Conservation (phyloP, 106 monocot genomes). For the Platanthera zijinensis region DNA sequence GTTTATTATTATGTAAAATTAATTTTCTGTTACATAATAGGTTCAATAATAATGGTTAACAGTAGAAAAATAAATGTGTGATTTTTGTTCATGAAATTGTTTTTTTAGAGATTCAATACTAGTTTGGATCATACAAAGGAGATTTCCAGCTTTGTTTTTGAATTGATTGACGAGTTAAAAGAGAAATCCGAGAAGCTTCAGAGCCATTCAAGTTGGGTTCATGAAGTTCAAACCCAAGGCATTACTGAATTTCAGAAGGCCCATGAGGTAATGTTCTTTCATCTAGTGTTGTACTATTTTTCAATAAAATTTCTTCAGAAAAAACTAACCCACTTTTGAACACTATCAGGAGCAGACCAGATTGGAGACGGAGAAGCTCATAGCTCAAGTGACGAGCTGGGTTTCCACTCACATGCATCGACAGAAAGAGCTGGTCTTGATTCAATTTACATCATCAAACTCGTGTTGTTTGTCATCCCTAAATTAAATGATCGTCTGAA, state of each 20-base stretch:
- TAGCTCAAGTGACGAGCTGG: slow-evolving; percentile 50
- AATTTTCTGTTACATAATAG: neutral
- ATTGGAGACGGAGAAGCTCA: slow-evolving; percentile 62
- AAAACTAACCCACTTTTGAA: slow-evolving; percentile 9
- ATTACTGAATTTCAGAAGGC: slow-evolving; percentile 65
- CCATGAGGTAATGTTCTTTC: slow-evolving; percentile 49
- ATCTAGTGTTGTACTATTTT: neutral
- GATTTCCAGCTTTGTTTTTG: slow-evolving; percentile 47
- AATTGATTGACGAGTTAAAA: slow-evolving; percentile 42
- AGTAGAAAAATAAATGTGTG: neutral
- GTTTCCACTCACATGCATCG: slow-evolving; percentile 56
- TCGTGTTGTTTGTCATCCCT: neutral
- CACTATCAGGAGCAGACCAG: slow-evolving; percentile 66
- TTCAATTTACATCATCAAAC: neutral
- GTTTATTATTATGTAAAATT: neutral
- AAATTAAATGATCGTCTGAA: neutral
- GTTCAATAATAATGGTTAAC: neutral
- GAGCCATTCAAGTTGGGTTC: slow-evolving; percentile 29
- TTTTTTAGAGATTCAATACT: slow-evolving; percentile 46
- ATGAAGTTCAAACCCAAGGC: slow-evolving; percentile 40
- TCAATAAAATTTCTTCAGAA: neutral
- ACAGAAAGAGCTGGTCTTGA: slow-evolving; percentile 68
- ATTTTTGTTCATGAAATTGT: neutral
- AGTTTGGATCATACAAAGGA: slow-evolving; percentile 44
- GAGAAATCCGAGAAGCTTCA: slow-evolving; percentile 41